Percentiles rank a stretch among this genome's conserved stretches.
phyloP scores from a whole-genome alignment of 345 rosid genomes.

The Rhizophora apiculata region DNA sequence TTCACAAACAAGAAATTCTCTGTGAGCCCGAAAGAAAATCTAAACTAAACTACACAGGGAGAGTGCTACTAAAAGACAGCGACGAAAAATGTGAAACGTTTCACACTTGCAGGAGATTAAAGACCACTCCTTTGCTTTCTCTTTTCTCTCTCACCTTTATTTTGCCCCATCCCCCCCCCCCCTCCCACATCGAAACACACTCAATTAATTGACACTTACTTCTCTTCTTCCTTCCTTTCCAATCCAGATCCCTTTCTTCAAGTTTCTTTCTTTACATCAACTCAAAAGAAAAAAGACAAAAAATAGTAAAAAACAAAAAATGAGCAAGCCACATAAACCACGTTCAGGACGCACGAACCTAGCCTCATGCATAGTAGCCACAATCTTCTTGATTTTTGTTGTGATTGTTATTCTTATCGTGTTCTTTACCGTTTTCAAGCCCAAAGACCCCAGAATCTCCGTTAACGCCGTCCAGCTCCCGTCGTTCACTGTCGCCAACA shows the following conservation, averaged over 20 bases:
- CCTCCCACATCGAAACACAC: not conserved
- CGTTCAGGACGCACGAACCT: slow-evolving; percentile 70
- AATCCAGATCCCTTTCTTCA: not conserved
- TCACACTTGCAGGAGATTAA: not conserved
- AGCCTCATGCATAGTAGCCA: slow-evolving; percentile 90
- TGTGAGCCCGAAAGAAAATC: too few relatives aligned
- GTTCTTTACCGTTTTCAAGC: slow-evolving; percentile 90
- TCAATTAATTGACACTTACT: not conserved
- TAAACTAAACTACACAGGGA: too few relatives aligned
- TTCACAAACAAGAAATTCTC: too few relatives aligned
- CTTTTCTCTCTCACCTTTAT: not conserved
- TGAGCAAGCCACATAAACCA: slow-evolving; percentile 35
- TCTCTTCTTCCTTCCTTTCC: not conserved
- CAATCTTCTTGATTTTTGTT: slow-evolving; percentile 70
- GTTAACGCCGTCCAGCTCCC: slow-evolving; percentile 90
- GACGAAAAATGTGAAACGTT: too few relatives aligned
- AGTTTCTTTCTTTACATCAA: not conserved
- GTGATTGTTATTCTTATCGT: slow-evolving; percentile 62
- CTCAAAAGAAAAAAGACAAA: not conserved
- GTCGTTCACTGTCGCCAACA: slow-evolving; percentile 79
- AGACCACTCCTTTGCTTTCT: not conserved
- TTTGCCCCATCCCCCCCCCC: not conserved
- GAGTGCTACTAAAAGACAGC: too few relatives aligned
- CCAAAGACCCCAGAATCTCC: slow-evolving; percentile 82
- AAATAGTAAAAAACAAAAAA: not conserved